Base-by-base conservation (phyloP, 805 yeast genomes). In the Ogataea polymorpha region DNA sequence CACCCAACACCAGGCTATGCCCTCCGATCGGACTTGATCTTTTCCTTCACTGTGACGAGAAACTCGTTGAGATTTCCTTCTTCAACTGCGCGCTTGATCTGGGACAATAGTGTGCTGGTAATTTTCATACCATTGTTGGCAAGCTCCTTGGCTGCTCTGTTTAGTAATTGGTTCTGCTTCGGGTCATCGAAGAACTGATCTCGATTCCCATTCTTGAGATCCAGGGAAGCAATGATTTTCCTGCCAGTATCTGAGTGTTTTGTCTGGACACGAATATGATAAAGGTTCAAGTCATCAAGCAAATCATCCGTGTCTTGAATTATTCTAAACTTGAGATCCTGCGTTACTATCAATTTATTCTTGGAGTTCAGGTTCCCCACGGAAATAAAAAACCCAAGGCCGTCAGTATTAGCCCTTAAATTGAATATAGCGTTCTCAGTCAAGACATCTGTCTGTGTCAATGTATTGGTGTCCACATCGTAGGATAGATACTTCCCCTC, bases 261-360 rank as follows among this genome's bases (percentile, higher is more conserved):
- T 1, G 54, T 51, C 31, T 62, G 65, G 1, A 58, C 37, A 23
- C 65, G 44, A 2, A 64, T 39, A 1, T 45, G 41, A 33, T 56
- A 59, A 10, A 38, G 26, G 27, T 51, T 51, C 14, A 54, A 26
- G 20, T 57, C 59, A 21, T 51, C 44, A 8, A 62, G 30, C 6
- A 63, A 17, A 38, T 59, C 54, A 4, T 61, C 64, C 1, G 50
- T 45, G 44, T 63, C 66, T 9, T 53, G 39, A 3, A 63, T 60
- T 6, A 62, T 47, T 26, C 50, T 50, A 23, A 58, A 35, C 15
- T 49, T 45, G 5, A 51, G 46, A 3, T 46, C 45, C 9, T 49
- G 35, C 0, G 53, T 46, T 8, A 49, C 44, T 3, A 54, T 48
- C n/a, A 58, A 21, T 15, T 53, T 54, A 21, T 45, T 41, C 9